Base-by-base conservation (phyloP, 2,329 filamentous ascomycete species). In the Chalaropsis ovoidea region DNA sequence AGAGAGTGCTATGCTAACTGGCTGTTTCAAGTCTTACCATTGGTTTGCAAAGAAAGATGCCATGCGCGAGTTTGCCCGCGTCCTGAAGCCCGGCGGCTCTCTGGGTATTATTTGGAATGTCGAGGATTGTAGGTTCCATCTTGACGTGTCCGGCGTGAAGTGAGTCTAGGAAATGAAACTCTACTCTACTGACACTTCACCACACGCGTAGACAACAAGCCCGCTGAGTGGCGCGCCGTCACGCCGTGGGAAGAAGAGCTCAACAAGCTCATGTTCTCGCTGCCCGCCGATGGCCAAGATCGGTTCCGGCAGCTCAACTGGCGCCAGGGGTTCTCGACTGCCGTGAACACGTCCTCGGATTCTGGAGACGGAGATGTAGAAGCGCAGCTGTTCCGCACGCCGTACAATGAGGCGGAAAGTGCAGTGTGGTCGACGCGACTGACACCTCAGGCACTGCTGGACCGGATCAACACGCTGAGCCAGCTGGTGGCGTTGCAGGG, bases 71-170 rank as follows among this genome's bases (percentile, higher is more conserved):
- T 86, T 90, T n/a, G 80, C 84, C 69, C 81, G 86, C 60, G 80
- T 87, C 0, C 74, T 90, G 61, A 81, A 80, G 70, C 83, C 83
- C 0, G 80, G 80, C 6, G 81, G 81, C 6, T 77, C 78, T 35
- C 77, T 90, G 35, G 87, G 84, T 15, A 74, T 88, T 72, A 85
- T 90, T 64, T 90, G 88, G 87, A 90, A 89, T 70, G 77, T 86
- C 67, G 86, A 89, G 72, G 84, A 88, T 69, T 89, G 86, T 86
- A 74, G 71, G 80, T 75, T 27, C n/a, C n/a, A n/a, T n/a, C n/a
- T n/a, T n/a, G n/a, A n/a, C n/a, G n/a, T n/a, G n/a, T n/a, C n/a
- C n/a, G n/a, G n/a, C n/a, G n/a, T n/a, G n/a, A n/a, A n/a, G n/a
- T n/a, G n/a, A n/a, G n/a, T n/a, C n/a, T n/a, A n/a, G n/a, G n/a